Evolutionary conservation across 2,329 filamentous ascomycete genomes (phyloP).

Genomic region (Fusarium equiseti): DNA sequence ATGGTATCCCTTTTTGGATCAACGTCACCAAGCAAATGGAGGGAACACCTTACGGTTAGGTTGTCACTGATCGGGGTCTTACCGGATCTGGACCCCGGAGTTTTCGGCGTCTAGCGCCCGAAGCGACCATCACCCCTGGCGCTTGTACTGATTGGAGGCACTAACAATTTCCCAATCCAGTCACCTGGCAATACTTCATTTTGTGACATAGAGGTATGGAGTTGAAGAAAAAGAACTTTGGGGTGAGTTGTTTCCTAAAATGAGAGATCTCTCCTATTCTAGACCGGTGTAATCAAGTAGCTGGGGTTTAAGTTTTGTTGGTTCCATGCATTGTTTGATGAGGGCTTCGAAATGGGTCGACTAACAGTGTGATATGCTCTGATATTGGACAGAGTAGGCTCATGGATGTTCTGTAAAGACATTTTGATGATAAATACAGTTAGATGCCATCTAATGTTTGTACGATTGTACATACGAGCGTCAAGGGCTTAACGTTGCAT

Average conservation of each 20-base stretch:
- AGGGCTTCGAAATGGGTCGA: conserved; percentile 42
- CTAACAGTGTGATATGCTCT: conserved; percentile 37
- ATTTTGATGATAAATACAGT: background rate
- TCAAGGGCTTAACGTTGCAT: background rate
- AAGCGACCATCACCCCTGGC: conserved; percentile 33
- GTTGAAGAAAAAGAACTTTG: conserved; percentile 5
- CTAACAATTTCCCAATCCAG: conserved; percentile 39
- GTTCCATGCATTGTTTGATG: conserved; percentile 28
- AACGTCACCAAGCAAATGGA: conserved; percentile 38
- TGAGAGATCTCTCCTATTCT: conserved; percentile 12
- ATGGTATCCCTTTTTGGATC: conserved; percentile 35
- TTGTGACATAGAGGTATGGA: background rate
- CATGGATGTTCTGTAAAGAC: conserved; percentile 5
- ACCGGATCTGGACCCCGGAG: conserved; percentile 30
- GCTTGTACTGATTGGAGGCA: conserved; percentile 38
- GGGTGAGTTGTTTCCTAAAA: conserved; percentile 12
- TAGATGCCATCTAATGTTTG: background rate
- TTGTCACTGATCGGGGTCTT: conserved; percentile 5
- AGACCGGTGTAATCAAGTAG: conserved; percentile 16
- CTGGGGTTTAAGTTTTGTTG: conserved; percentile 39
- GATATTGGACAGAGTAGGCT: conserved; percentile 32
- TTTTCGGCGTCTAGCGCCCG: conserved; percentile 38
- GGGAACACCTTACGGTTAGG: conserved; percentile 27
- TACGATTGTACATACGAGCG: background rate
- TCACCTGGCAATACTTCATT: background rate